These are phyloP conservation scores for Termitomyces sp. DNA, from an alignment of 768 basidiomycete genomes.

Conservation along the genomic window DNA sequence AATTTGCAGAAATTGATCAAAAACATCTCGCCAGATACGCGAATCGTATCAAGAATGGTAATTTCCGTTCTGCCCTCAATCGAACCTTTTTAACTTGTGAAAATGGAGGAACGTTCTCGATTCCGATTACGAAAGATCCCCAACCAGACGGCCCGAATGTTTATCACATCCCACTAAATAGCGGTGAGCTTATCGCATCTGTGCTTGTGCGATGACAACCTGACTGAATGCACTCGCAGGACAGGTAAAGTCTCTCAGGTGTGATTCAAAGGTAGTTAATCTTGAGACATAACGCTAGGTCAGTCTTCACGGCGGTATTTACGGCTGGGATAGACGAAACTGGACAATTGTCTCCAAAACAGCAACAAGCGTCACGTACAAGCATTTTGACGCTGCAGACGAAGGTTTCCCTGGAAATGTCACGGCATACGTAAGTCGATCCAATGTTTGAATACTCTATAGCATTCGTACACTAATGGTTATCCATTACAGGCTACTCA, in stretches of 20 bases:
- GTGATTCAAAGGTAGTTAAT: background rate
- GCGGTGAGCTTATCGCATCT: conserved; percentile 25
- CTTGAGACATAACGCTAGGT: conserved; percentile 24
- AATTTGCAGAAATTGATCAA: background rate
- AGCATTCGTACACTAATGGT: background rate
- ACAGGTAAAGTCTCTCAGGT: conserved; percentile 13
- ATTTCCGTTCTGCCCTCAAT: background rate
- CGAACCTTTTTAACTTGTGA: background rate
- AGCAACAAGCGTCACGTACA: conserved; percentile 45
- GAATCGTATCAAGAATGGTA: conserved; percentile 48
- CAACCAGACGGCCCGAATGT: conserved; percentile 37
- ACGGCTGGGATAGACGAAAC: conserved; percentile 53
- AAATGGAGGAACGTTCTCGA: conserved; percentile 43
- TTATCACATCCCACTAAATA: conserved; percentile 46
- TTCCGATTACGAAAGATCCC: conserved; percentile 43
- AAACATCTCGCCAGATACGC: conserved; percentile 34
- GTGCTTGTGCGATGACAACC: background rate
- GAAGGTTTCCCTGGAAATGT: conserved; percentile 53
- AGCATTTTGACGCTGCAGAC: conserved; percentile 44
- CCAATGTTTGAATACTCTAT: background rate
- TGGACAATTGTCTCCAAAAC: conserved; percentile 44
- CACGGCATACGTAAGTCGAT: conserved; percentile 30
- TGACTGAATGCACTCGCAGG: conserved; percentile 5
- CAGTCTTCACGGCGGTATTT: conserved; percentile 51
- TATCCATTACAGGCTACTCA: conserved; percentile 38